Evolutionary conservation across 2,329 filamentous ascomycete genomes (phyloP), one percentile per base, ranked within the genome.

Genomic region (Chaetomium sp.): DNA sequence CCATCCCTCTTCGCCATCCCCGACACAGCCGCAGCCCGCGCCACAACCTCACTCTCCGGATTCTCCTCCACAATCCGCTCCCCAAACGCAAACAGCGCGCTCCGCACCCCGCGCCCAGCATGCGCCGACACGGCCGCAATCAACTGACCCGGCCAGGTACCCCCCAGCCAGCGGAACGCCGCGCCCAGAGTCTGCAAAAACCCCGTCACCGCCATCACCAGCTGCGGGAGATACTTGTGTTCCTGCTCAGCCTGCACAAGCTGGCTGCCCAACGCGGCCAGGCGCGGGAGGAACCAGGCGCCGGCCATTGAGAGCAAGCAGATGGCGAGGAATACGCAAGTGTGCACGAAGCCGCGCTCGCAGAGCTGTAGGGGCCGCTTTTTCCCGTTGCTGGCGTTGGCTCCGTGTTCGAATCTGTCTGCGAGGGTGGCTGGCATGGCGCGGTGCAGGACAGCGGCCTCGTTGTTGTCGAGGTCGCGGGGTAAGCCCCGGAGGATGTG

Each of bases 401-500:
- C 32, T 3, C 1, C 11, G 35, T 34, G 19, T 27, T 32, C 27
- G 8, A 14, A 1, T 1, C 11, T 6, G 7, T 4, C 19, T n/a
- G 27, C 57, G 42, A 70, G 63, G 9, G 63, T 54, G 6, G 64
- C 58, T 2, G 82, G 81, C 4, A 83, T 68, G 1, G 81, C 76
- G 32, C 72, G 73, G 40, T 74, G 75, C 4, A 86, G 70, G 47
- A 75, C 76, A 32, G 77, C 65, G 34, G 71, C 66, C 65, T 88
- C 85, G 59, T 78, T 75, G 2, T 70, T 69, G 36, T 77, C 78
- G 35, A 88, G 75, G 49, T 85, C 73, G 1, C 69, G 58, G 0
- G 85, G 85, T 0, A 88, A 74, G 6, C 79, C 84, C 58, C 78
- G 78, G n/a, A 88, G 74, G 32, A 88, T 72, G 66, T 86, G 86